Base-by-base conservation (phyloP, 1,139 yeast genomes). In the Petasospora fabianii region DNA sequence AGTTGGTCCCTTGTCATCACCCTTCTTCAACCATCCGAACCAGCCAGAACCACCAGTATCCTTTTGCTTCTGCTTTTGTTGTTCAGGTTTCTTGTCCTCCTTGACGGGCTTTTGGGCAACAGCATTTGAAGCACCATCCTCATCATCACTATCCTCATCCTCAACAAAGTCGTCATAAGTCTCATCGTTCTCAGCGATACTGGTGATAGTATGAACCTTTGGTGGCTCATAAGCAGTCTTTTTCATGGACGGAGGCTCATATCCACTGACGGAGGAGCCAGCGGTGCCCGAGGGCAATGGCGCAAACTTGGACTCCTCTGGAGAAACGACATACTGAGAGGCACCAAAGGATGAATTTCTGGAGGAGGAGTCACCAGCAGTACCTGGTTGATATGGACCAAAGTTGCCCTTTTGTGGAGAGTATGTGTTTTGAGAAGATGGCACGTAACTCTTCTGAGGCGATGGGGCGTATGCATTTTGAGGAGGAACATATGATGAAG, bases 1-100 rank as follows among this genome's bases (percentile, higher is more conserved):
- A 56, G 84, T 85, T 30, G 84, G 83, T 42, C 77, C 81, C 35
- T 79, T 81, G 36, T 67, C 66, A 27, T 54, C 51, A 30, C 61
- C 69, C 35, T 65, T 62, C 40, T 65, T 63, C 35, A 68, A 46
- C 73, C 74, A 67, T 7, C 65, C 61, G 43, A 72, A 72, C 75
- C 77, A 73, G 16, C 46, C 46, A 12, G 27, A 15, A 3, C 34
- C 34, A 3, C 17, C 31, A 24, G 46, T 59, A 31, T 55, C 59
- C 45, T 54, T 51, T 29, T 47, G 50, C 39, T 47, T 46, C 33
- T 45, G 49, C 35, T 47, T 43, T 29, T 48, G 44, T 16, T 42
- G 52, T 18, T 46, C 43, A 21, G 46, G 41, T 29, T 53, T 47
- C 30, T 49, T 48, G 35, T 31, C 24, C 14, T 15, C 34, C 28